A percentile compares a stretch with the other conserved stretches of the same genome.
phyloP scores from a whole-genome alignment of 1,284 basidiomycete genomes.

The Trametes versicolor region DNA sequence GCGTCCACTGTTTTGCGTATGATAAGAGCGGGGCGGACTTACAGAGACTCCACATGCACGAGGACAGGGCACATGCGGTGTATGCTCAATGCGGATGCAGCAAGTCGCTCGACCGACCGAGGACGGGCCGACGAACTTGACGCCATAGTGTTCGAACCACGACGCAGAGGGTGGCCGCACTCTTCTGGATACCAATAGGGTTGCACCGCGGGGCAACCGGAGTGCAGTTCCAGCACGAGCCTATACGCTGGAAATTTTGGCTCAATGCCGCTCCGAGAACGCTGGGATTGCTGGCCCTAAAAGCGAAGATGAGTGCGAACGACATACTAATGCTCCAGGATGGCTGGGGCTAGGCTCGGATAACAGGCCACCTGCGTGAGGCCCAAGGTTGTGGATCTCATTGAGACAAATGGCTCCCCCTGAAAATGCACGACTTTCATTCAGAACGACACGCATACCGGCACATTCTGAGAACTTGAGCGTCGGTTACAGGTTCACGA shows the following conservation, averaged over 20 bases:
- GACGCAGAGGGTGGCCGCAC: neutral
- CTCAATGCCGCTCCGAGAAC: neutral
- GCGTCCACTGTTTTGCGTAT: neutral
- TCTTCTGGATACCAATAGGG: neutral
- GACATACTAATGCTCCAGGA: too few species aligned
- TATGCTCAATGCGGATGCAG: neutral
- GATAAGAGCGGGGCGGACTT: constrained; percentile 3
- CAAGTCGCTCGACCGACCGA: neutral
- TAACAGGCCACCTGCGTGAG: too few species aligned
- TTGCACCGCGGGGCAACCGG: neutral
- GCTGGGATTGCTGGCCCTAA: too few species aligned
- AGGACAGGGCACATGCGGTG: neutral
- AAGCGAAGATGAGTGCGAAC: too few species aligned
- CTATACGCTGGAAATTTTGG: neutral
- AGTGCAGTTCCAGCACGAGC: neutral
- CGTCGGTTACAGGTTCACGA: too few species aligned
- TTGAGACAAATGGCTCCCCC: too few species aligned
- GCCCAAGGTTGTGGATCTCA: too few species aligned
- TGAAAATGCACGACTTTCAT: too few species aligned
- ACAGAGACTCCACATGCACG: constrained; percentile 5
- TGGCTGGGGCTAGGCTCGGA: too few species aligned
- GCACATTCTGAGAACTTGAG: too few species aligned
- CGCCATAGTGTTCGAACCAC: neutral
- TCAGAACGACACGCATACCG: too few species aligned
- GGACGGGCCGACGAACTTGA: neutral